Evolutionary conservation across 306 rosid species (phyloP), one percentile per base, ranked within the genome.

Genomic region (Cucurbita moschata): DNA sequence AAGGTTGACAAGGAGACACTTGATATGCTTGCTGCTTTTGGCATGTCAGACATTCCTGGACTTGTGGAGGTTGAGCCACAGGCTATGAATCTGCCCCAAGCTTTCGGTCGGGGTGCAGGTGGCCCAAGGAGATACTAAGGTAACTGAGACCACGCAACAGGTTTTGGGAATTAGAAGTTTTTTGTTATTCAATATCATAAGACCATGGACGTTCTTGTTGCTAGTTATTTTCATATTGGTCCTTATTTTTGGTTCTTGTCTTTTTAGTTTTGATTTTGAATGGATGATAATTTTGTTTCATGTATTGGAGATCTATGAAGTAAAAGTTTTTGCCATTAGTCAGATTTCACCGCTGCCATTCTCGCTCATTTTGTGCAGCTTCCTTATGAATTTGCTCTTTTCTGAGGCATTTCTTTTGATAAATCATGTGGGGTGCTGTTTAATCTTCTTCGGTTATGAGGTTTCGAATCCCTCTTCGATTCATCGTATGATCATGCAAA

Each of bases 1-100:
- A 74, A 77, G 75, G 81, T 81, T 23, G 79, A 81, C 11, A 77
- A 77, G 49, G 81, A 81, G 81, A 81, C 84, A 8, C 47, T 77
- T 6, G 81, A 77, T 64, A 81, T 77, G 81, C 81, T 81, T 74
- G 78, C 77, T 54, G 79, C 79, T 13, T 64, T 81, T 14, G 77
- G 81, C 26, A 77, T 81, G 76, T 54, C 76, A 2, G 84, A 81
- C 0, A 81, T 81, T 37, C 84, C 84, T 0, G 81, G 81, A 47
- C 69, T 81, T 13, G 76, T 73, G n/a, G 81, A 65, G 64, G 81
- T 58, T 19, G 81, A 81, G 26, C 79, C 75, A 30, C 77, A 80
- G 54, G 21, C 79, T 12, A 70, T 72, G 18, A 15, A 46, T 43
- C 77, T 79, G 0, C 51, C 77, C 50, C 83, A 75, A 59, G 79